Base-by-base conservation (phyloP, 306 rosid genomes). In the Fragaria nilgerrensis region DNA sequence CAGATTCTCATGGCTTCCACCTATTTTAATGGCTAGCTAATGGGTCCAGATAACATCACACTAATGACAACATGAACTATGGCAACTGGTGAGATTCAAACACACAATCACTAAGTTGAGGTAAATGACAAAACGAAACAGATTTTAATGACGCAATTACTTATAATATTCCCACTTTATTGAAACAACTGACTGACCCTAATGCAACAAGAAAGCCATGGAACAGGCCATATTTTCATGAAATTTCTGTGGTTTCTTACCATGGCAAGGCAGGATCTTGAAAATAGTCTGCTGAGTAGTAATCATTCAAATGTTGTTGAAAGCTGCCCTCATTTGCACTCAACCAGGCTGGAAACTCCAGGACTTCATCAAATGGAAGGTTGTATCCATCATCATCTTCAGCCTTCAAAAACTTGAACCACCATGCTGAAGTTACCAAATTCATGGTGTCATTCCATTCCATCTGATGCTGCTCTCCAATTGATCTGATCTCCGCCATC, bases 291-390 rank as follows among this genome's bases (percentile, higher is more conserved):
- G 80, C 88, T 0, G 91, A 77, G 78, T 85, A 85, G 70, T 78
- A 70, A 76, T 83, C 79, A 81, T 81, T 80, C 45, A 84, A 81
- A 80, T 73, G 75, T 47, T 78, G 85, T 58, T 87, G 93, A 71
- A 89, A 81, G 76, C 84, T 68, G 82, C 82, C 83, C 61, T 90
- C 96, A 58, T 85, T 89, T 73, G 87, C 84, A 73, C 73, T 89
- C 88, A 89, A 82, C 99, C 96, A 92, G 67, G 90, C 75, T 41
- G 97, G 97, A 79, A 92, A 89, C 80, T 95, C 96, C 86, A 90
- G 62, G 73, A 58, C 73, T 49, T 89, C 86, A 12, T 84, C 88
- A 81, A 88, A 90, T 61, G 81, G 45, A 73, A 72, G 83, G 70
- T 58, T 70, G 47, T 71, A 82, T 61, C 77, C 78, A 65, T 44